Percentiles rank a stretch among this genome's conserved stretches.
These are phyloP conservation scores for Penstemon davidsonii DNA, from an alignment of 257 asterid genomes.

Conservation along the genomic window DNA sequence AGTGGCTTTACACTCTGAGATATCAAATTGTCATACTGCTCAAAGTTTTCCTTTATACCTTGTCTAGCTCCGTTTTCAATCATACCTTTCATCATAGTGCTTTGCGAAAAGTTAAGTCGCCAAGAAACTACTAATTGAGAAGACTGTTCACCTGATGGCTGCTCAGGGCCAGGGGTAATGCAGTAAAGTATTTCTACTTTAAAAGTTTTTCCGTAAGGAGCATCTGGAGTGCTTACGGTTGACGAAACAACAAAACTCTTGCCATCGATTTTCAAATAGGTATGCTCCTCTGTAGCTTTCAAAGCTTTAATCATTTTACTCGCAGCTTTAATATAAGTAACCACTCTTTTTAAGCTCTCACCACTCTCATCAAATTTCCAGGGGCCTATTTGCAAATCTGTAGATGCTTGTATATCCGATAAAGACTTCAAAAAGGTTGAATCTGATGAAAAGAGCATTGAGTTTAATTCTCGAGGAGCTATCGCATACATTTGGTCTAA, in stretches of 20 bases:
- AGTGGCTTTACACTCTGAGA: conserved; percentile 79
- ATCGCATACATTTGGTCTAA: conserved; percentile 66
- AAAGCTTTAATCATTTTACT: conserved; percentile 77
- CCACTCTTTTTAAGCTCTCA: conserved; percentile 60
- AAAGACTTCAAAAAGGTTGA: conserved; percentile 58
- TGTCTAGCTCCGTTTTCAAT: conserved; percentile 93
- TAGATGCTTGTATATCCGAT: conserved; percentile 64
- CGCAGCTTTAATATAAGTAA: conserved; percentile 72
- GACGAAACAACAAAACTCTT: conserved; percentile 65
- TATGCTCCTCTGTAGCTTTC: conserved; percentile 88
- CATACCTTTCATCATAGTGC: conserved; percentile 91
- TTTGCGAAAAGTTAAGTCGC: conserved; percentile 87
- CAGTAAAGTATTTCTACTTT: conserved; percentile 80
- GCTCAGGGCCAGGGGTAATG: conserved; percentile 85
- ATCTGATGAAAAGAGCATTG: conserved; percentile 71
- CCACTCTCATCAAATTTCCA: conserved; percentile 78
- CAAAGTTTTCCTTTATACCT: conserved; percentile 91
- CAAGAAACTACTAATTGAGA: conserved; percentile 79
- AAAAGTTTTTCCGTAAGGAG: conserved; percentile 83
- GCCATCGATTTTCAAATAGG: conserved; percentile 78
- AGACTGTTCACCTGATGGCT: conserved; percentile 79
- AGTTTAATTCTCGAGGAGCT: conserved; percentile 68
- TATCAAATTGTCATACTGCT: conserved; percentile 59
- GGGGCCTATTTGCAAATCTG: conserved; percentile 69
- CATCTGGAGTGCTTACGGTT: conserved; percentile 88